Evolutionary conservation across 495 filamentous ascomycete genomes (phyloP), one percentile per base, ranked within the genome.

Genomic region (Staphylotrichum longicolle): DNA sequence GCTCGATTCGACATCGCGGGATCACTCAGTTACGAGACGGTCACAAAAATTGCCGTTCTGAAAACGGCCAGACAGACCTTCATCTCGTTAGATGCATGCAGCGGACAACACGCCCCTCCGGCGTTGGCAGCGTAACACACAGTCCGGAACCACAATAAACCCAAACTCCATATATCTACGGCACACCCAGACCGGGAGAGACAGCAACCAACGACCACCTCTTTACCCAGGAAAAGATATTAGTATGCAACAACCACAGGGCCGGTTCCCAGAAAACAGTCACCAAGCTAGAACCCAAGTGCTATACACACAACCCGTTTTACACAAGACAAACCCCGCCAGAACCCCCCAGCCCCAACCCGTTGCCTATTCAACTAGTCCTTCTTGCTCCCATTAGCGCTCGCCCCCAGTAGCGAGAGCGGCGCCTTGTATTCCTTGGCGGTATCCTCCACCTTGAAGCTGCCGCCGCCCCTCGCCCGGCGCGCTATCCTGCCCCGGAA

Each of bases 391-490:
- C 48, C 60, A n/a, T 50, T 62, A 6, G 50, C 41, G 0, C 27
- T 14, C 34, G 14, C 50, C 12, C 58, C 55, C 1, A 39, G 37
- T 10, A 6, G 6, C 37, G 53, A 40, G 2, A 61, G 30, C 54
- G 63, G 49, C 15, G 15, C 53, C 53, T 57, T 60, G 32, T 10
- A n/a, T 9, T 61, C 58, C 33, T 40, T 55, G 2, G 34, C 52
- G 35, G 61, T 53, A 27, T 63, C 65, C 39, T 63, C 64, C 6
- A 64, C 14, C 48, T 54, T 58, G 34, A 64, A 65, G 49, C 58
- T 58, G 2, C 57, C 49, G n/a, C 57, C 49, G n/a, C 53, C 42
- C 8, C 58, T 42, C 11, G 44, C 12, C 41, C 51, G 33, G 40
- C 54, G 51, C 3, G 30, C 11, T n/a, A 55, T 55, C 30, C 62